Base-by-base conservation (phyloP, 768 basidiomycete species). In the Xerocomus brunneocitrinus region DNA sequence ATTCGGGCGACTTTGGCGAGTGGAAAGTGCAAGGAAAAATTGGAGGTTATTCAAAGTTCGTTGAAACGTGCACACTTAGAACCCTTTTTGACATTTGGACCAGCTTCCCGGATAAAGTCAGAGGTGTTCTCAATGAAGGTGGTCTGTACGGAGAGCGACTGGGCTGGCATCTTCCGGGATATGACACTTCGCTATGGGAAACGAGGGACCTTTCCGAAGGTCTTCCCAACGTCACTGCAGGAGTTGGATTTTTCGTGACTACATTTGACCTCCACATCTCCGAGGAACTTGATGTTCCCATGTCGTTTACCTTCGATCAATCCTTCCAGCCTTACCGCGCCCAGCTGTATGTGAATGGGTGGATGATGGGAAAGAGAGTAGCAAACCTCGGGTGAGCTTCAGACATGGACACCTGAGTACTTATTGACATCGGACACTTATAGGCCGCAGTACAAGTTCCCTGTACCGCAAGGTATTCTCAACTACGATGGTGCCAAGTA, bases 351-450 rank as follows among this genome's bases (percentile, higher is more conserved):
- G 85, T 92, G 19, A 91, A 93, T 60, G 91, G 90, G 12, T 93
- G 91, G 91, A 85, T 87, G 81, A 89, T 89, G 81, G 91, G 90
- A 8, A 91, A 91, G 70, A 67, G 83, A 19, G 76, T 86, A n/a
- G 82, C 71, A 13, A 85, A 87, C 61, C 76, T 87, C 2, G 85
- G 86, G 87, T 82, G 56, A 53, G 77, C 12, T 28, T 52, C 39
- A 3, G 8, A 48, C 31, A 27, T 42, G 27, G 36, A 46, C 3
- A 5, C 24, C 13, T n/a, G 32, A 41, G 12, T n/a, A 22, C 31
- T 34, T 8, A 53, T 34, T 59, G 40, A 59, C 52, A 34, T 47
- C 30, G 27, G 49, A 16, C 25, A 22, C 32, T 31, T 25, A 3
- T 40, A 88, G 87, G 14, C 89, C 90, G 19, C 89, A 92, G 66